Evolutionary conservation across 225 moss, liverwort and hornwort species (phyloP), one percentile per base, ranked within the genome.

Genomic region (Bryum argenteum): DNA sequence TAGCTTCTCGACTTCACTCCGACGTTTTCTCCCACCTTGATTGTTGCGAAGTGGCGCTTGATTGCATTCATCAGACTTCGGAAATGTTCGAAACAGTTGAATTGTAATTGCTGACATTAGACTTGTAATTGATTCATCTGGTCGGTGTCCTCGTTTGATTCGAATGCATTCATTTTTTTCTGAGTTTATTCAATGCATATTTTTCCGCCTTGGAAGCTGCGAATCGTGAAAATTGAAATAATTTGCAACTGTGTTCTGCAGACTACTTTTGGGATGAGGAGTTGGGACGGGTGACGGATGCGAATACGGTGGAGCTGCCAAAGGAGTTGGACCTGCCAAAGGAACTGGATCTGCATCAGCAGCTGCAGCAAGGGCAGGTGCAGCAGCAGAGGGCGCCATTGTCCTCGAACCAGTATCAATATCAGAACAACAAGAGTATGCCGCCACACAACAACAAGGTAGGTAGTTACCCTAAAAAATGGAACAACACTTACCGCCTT

Each of bases 401-500:
- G 83, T 38, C 70, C 47, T 78, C 63, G 78, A 76, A 69, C 59
- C 76, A 88, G 12, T 55, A 71, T 21, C 85, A 87, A 50, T 71
- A 84, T 15, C 87, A 85, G 60, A 88, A 90, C 19, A 88, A 90
- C 19, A 93, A 91, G 81, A 63, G 81, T 59, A 57, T 85, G 53
- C 44, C 79, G 11, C 81, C 33, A 3, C 4, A 33, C 33, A 33
- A 33, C 33, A 33, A 61, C 67, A 91, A 83, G 85, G 67, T 77
- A 19, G 83, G 82, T 6, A 90, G 81, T 77, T 91, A 84, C 73
- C 85, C 91, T 18, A 88, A 83, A 52, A 91, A 88, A 73, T 83
- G 78, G 59, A 69, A 73, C 33, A 33, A 33, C 70, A 77, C 79
- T 52, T 84, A 87, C 43, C 96, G 93, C 26, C 84, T 93, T 48